Base-by-base conservation (phyloP, 495 filamentous ascomycete genomes). In the Aspergillus leporis region DNA sequence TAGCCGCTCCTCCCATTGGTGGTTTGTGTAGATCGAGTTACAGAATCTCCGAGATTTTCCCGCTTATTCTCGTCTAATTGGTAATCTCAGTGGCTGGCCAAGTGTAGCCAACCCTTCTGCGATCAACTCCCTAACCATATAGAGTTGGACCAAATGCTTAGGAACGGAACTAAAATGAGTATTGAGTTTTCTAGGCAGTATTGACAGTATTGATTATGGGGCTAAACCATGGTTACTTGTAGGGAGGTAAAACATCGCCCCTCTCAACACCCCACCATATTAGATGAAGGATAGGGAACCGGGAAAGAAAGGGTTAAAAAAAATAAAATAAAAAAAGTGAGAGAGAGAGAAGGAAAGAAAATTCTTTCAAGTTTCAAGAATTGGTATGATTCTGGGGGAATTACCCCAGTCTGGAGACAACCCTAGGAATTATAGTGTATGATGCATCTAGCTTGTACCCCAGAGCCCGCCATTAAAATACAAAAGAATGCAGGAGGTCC, bases 41-140 rank as follows among this genome's bases (percentile, higher is more conserved):
- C 13, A 47, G 43, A 22, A 23, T 23, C 18, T 40, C 54, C 54
- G 54, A 25, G 23, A 46, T 58, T 52, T 66, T 25, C 60, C 60
- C 65, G 61, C 56, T 57, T 32, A 64, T 52, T 7, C 18, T 60
- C 19, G 30, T 46, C 45, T 40, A 16, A 51, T 57, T 46, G 19
- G 36, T 31, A 65, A 43, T 6, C n/a, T 21, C 2, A 3, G n/a
- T 18, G 41, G 16, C 18, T 2, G 3, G 14, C 18, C 34, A 36
- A 36, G 8, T n/a, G 34, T 3, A 28, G 25, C 6, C 25, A 28
- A 28, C 25, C 25, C 34, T 4, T 36, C 34, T 36, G 13, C 34
- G 34, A 36, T 45, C 9, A 9, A 7, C 16, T 14, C 41, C 18
- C 18, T 45, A 45, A 45, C 41, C n/a, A n/a, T 3, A 19, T 45